Base-by-base conservation (phyloP, 176 grass and related monocot genomes). In the Musa acuminata region DNA sequence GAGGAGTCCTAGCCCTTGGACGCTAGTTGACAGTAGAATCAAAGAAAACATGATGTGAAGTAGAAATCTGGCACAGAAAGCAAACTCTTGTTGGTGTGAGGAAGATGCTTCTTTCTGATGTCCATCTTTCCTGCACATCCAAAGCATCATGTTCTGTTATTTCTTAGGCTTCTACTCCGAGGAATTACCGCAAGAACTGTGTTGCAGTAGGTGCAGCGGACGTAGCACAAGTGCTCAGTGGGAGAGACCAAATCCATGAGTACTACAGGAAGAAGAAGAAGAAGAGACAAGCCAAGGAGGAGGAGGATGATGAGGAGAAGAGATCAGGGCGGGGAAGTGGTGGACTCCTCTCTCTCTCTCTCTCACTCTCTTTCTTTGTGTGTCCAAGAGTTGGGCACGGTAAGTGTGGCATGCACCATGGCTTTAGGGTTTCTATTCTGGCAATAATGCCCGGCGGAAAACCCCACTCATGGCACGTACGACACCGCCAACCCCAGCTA, bases 201-300 rank as follows among this genome's bases (percentile, higher is more conserved):
- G 71, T 84, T 92, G 83, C 93, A 96, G 88, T 84, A 96, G 73
- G 87, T 87, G 90, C 93, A 96, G 82, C 87, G 81, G 12, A 96
- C 87, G 76, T 86, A 92, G 83, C 89, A 84, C 57, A 92, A 75
- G 69, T 88, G 87, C 81, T 92, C 93, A 58, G 84, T 82, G 73
- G 83, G 90, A 66, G 90, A 71, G 48, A 81, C 85, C 72, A 90
- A 77, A 74, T 97, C 93, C 93, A 97, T 96, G 69, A 22, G 5
- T n/a, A 65, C 62, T 62, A 13, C 13, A 69, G 64, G 13, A 19
- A 11, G 0, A 73, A 53, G 23, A 75, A n/a, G 35, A 50, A 13
- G 11, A 66, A 27, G 53, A 55, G 1, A 35, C 29, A 35, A 35
- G 29, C 29, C 29, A 67, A 74, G 52, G 64, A 52, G 25, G 25